Evolutionary conservation across 768 basidiomycete species (phyloP), one percentile per base, ranked within the genome.

Genomic region (Pleurotus ostreatus): DNA sequence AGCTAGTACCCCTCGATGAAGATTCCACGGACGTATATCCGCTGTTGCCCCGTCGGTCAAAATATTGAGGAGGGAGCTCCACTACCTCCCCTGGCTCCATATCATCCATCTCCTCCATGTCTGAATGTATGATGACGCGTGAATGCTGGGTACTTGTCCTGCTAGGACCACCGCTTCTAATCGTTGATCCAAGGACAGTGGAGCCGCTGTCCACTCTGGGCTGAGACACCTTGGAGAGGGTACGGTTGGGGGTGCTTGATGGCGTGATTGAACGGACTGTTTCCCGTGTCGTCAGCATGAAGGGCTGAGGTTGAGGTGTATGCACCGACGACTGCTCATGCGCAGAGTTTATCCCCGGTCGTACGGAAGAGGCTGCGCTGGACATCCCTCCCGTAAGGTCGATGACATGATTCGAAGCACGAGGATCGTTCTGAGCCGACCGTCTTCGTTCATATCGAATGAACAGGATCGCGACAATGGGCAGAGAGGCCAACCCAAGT

Each of bases 11-110:
- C 13, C 43, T 44, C 13, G 43, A 44, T 16, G n/a, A 44, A 7
- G 48, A 37, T 30, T 34, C 30, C 11, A 34, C 30, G 30, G 30
- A 34, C 9, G 30, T 34, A 34, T 34, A 34, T 34, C 30, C 30
- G 12, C 62, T 69, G 16, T 16, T 37, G 5, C 16, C 13, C 22
- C 77, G 77, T 37, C 79, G 72, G 58, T 82, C 85, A 22, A 77
- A 76, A 63, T 91, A 91, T 65, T 83, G 83, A 13, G 88, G 88
- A 23, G 89, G 89, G n/a, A 89, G 76, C 69, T 91, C 89, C 5
- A 89, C 76, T 18, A 88, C 70, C 5, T 77, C 86, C 15, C 78
- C 69, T 22, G 72, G 77, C 52, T 73, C 73, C 18, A 70, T 68
- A 40, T 68, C 71, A 5, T 71, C 39, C 11, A 63, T 69, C 62